Conservation (phyloP, 106 monocot genomes). For the Triglochin maritima region DNA sequence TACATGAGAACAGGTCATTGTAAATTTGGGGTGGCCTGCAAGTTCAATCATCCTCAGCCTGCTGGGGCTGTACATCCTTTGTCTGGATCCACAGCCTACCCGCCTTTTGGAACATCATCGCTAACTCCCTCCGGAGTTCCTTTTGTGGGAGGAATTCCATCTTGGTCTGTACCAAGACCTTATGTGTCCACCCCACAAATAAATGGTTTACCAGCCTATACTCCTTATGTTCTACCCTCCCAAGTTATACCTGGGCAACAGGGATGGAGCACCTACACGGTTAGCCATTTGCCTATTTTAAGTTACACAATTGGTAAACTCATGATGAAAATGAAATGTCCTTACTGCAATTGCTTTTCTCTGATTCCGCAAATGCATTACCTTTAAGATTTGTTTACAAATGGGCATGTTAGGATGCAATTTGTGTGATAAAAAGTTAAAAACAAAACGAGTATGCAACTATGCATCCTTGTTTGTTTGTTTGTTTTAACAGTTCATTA, state of each 20-base stretch:
- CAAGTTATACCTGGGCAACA: conserved; percentile 44
- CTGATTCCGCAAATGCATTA: too few species aligned
- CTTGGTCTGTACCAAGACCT: conserved; percentile 38
- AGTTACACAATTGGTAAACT: too few species aligned
- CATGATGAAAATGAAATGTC: too few species aligned
- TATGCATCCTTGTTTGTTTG: too few species aligned
- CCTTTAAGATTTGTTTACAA: too few species aligned
- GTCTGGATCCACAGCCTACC: conserved; percentile 31
- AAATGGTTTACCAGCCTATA: conserved; percentile 35
- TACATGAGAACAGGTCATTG: conserved; percentile 72
- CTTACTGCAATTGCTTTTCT: too few species aligned
- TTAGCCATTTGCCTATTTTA: conserved; percentile 13
- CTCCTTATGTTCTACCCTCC: conserved; percentile 41
- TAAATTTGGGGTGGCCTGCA: conserved; percentile 65
- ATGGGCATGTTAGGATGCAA: too few species aligned
- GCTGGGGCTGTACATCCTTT: conserved; percentile 23
- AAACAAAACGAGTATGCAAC: too few species aligned
- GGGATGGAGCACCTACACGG: conserved; percentile 60
- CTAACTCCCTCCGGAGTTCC: conserved; percentile 28
- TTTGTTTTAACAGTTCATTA: too few species aligned
- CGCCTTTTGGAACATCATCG: conserved; percentile 21
- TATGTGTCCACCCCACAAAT: conserved; percentile 33
- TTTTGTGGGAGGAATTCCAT: conserved; percentile 36
- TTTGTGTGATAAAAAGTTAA: too few species aligned
- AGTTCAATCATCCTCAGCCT: conserved; percentile 71